A percentile compares a stretch with the other conserved stretches of the same genome.
phyloP scores from a whole-genome alignment of 2,329 filamentous ascomycete species.

The Achaetomium macrosporum region DNA sequence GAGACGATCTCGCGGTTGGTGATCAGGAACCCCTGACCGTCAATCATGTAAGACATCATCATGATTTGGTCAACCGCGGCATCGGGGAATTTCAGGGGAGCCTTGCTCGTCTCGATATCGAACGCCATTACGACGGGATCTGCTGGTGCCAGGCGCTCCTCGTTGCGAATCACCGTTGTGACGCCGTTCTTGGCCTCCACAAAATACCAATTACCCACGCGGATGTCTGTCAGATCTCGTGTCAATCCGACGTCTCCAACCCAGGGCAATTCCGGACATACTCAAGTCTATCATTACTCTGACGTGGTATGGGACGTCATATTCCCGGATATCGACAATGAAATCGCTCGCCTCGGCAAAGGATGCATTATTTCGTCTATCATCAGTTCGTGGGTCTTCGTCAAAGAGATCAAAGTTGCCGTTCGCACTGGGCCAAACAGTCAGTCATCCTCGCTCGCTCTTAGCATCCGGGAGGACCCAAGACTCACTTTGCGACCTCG shows the following conservation, averaged over 20 bases:
- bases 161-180: slow-evolving; percentile 75
- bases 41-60: slow-evolving; percentile 99
- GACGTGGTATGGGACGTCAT: slow-evolving; percentile 98
- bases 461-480: too few species aligned
- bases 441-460: slow-evolving; percentile 14
- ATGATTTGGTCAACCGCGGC: slow-evolving; percentile 93
- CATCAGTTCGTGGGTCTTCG: slow-evolving; percentile 71
- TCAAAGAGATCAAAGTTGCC: slow-evolving; percentile 94
- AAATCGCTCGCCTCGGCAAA: slow-evolving; percentile 91
- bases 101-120: slow-evolving; percentile 96
- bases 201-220: slow-evolving; percentile 94
- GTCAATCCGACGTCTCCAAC: slow-evolving; percentile 21
- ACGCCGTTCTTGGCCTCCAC: slow-evolving; percentile 90
- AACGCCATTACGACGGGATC: slow-evolving; percentile 98
- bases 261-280: slow-evolving; percentile 32
- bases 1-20: slow-evolving; percentile 97
- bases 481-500: slow-evolving; percentile 77
- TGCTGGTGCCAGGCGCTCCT: slow-evolving; percentile 80
- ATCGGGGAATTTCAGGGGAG: slow-evolving; percentile 94
- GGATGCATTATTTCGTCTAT: slow-evolving; percentile 67
- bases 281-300: slow-evolving; percentile 94
- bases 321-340: slow-evolving; percentile 97
- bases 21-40: slow-evolving; percentile 94
- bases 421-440: slow-evolving; percentile 51
- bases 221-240: slow-evolving; percentile 59